Conservation (phyloP, 805 yeast genomes). For the Candida tammaniensis region DNA sequence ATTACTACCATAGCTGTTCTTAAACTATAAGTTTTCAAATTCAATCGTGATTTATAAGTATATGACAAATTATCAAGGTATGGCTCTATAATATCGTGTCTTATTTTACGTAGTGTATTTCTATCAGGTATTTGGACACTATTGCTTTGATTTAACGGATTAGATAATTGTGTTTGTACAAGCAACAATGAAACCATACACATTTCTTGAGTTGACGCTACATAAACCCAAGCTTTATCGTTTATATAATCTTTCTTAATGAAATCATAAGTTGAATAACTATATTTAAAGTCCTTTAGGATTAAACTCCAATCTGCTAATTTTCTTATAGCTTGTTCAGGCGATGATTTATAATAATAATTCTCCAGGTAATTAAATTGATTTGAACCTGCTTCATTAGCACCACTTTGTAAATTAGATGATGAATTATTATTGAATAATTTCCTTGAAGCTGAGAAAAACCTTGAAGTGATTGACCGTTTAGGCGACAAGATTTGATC, state of each 20-base stretch:
- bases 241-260: conserved; percentile 72
- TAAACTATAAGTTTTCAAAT: conserved; percentile 65
- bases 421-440: conserved; percentile 39
- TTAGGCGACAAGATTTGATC: conserved; percentile 77
- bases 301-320: conserved; percentile 92
- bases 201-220: conserved; percentile 88
- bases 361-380: conserved; percentile 51
- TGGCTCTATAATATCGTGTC: conserved; percentile 56
- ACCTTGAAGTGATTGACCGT: conserved; percentile 70
- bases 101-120: conserved; percentile 44
- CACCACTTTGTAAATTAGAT: conserved; percentile 8
- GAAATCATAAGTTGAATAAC: conserved; percentile 79
- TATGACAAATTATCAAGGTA: conserved; percentile 70
- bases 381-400: conserved; percentile 10
- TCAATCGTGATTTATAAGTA: conserved; percentile 70
- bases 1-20: conserved; percentile 64
- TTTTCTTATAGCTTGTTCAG: conserved; percentile 74
- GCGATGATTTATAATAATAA: conserved; percentile 57
- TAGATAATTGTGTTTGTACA: conserved; percentile 45
- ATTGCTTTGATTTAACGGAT: conserved; percentile 15
- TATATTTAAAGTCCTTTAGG: conserved; percentile 83
- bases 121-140: conserved; percentile 35
- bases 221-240: conserved; percentile 76
- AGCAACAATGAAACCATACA: conserved; percentile 70
- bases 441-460: conserved; percentile 63